Percentiles rank a stretch among this genome's conserved stretches.
These are phyloP conservation scores for Boletus semigastroideus DNA, from an alignment of 1,284 basidiomycete species.

Conservation along the genomic window DNA sequence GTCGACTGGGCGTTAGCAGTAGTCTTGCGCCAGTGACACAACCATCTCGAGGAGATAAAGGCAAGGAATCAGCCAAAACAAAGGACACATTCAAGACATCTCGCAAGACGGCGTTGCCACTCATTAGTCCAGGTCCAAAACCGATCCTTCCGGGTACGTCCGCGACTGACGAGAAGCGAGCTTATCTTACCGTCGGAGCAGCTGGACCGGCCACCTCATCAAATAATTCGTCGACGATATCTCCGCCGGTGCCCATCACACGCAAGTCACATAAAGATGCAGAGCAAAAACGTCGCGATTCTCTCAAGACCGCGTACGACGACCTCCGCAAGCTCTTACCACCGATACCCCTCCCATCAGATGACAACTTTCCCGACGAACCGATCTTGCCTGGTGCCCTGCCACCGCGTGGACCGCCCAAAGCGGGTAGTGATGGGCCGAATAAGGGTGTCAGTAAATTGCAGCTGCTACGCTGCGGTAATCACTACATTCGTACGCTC, in stretches of 20 bases:
- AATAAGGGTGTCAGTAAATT: slow-evolving; percentile 96
- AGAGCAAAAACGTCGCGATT: slow-evolving; percentile 95
- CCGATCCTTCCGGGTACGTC: slow-evolving; percentile 65
- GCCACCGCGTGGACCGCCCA: slow-evolving; percentile 83
- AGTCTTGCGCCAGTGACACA: slow-evolving; percentile 36
- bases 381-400: slow-evolving; percentile 80
- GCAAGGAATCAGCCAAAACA: slow-evolving; percentile 31
- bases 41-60: slow-evolving; percentile 24
- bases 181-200: slow-evolving; percentile 15
- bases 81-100: slow-evolving; percentile 27
- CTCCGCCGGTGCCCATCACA: slow-evolving; percentile 38
- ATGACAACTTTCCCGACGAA: slow-evolving; percentile 58
- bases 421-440: slow-evolving; percentile 83
- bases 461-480: slow-evolving; percentile 86
- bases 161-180: neutral
- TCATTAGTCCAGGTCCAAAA: slow-evolving; percentile 46
- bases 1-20: slow-evolving; percentile 53
- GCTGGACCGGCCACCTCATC: slow-evolving; percentile 27
- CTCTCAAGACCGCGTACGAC: slow-evolving; percentile 94
- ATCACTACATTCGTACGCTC: slow-evolving; percentile 81
- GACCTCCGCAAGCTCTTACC: slow-evolving; percentile 88
- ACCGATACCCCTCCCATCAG: slow-evolving; percentile 79
- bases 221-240: slow-evolving; percentile 22
- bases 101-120: slow-evolving; percentile 31
- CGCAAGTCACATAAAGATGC: slow-evolving; percentile 96